Evolutionary conservation across 2,329 filamentous ascomycete species (phyloP).

Genomic region (Rhexocercosporidium sp.): DNA sequence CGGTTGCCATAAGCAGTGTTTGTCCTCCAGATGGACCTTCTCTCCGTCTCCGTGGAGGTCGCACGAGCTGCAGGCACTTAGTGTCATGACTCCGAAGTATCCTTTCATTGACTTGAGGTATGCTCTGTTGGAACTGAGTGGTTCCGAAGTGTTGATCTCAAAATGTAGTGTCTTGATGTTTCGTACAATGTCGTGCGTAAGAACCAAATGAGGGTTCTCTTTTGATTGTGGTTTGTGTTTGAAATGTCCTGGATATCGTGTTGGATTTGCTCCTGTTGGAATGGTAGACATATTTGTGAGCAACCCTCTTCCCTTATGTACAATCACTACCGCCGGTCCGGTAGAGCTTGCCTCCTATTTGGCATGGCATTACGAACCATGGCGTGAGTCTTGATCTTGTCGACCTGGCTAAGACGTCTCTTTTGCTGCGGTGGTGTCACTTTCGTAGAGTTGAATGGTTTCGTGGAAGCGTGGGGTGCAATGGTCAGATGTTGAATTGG

Average conservation of each 20-base stretch:
- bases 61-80: slow-evolving; percentile 21
- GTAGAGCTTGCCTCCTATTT: not conserved
- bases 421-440: slow-evolving; percentile 5
- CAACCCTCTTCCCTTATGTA: slow-evolving; percentile 1
- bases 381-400: not conserved
- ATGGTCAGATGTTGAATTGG: slow-evolving; percentile 4
- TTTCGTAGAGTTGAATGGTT: not conserved
- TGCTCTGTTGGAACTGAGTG: slow-evolving; percentile 16
- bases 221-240: slow-evolving; percentile 8
- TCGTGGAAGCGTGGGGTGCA: not conserved
- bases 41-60: slow-evolving; percentile 32
- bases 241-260: slow-evolving; percentile 8
- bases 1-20: slow-evolving; percentile 34
- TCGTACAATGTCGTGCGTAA: slow-evolving; percentile 25
- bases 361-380: not conserved
- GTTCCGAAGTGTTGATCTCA: slow-evolving; percentile 20
- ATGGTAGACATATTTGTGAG: not conserved
- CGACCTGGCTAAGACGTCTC: not conserved
- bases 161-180: slow-evolving; percentile 29
- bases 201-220: slow-evolving; percentile 21
- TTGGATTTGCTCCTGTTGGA: slow-evolving; percentile 9
- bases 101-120: slow-evolving; percentile 29
- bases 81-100: slow-evolving; percentile 31
- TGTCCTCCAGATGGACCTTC: slow-evolving; percentile 28
- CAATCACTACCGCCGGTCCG: not conserved